A percentile compares a stretch with the other conserved stretches of the same genome.
Conservation (phyloP, 2,329 filamentous ascomycete genomes). For the Colletotrichum somersetense region DNA sequence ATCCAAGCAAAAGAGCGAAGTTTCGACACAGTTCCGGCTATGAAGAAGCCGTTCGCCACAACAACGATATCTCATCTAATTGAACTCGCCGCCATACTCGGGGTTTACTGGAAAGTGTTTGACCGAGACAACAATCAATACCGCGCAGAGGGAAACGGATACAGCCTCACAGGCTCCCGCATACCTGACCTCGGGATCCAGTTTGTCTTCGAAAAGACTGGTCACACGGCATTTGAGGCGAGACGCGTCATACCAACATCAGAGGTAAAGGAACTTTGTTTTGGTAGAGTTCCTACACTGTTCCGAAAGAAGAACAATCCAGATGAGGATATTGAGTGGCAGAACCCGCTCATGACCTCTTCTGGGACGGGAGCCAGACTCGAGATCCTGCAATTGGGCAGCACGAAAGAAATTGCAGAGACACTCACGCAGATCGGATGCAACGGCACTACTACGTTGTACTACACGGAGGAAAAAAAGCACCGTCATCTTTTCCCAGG, state of each 20-base stretch:
- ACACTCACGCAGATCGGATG: slow-evolving; percentile 56
- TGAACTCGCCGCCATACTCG: slow-evolving; percentile 52
- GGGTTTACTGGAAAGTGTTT: slow-evolving; percentile 58
- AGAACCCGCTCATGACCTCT: slow-evolving; percentile 1
- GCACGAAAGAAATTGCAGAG: slow-evolving; percentile 50
- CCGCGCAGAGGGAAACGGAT: slow-evolving; percentile 54
- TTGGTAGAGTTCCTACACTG: slow-evolving; percentile 56
- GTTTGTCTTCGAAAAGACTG: slow-evolving; percentile 55
- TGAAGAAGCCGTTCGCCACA: slow-evolving; percentile 51
- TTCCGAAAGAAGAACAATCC: slow-evolving; percentile 43
- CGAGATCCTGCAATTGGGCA: slow-evolving; percentile 40
- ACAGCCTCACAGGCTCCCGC: slow-evolving; percentile 49
- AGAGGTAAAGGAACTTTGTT: slow-evolving; percentile 55
- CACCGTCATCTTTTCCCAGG: slow-evolving; percentile 47
- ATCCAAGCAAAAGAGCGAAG: slow-evolving; percentile 19
- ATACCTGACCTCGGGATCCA: slow-evolving; percentile 53
- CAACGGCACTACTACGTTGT: slow-evolving; percentile 49
- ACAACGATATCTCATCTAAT: slow-evolving; percentile 53
- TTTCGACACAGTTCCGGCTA: slow-evolving; percentile 19
- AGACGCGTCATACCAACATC: slow-evolving; percentile 53
- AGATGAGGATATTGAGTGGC: slow-evolving; percentile 29
- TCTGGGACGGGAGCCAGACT: slow-evolving; percentile 43
- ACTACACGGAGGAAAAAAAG: slow-evolving; percentile 44
- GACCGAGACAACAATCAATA: slow-evolving; percentile 52
- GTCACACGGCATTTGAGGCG: slow-evolving; percentile 50